Percentiles rank a stretch among this genome's conserved stretches.
phyloP scores from a whole-genome alignment of 1,284 basidiomycete species.

The Laetiporus sulphureus region DNA sequence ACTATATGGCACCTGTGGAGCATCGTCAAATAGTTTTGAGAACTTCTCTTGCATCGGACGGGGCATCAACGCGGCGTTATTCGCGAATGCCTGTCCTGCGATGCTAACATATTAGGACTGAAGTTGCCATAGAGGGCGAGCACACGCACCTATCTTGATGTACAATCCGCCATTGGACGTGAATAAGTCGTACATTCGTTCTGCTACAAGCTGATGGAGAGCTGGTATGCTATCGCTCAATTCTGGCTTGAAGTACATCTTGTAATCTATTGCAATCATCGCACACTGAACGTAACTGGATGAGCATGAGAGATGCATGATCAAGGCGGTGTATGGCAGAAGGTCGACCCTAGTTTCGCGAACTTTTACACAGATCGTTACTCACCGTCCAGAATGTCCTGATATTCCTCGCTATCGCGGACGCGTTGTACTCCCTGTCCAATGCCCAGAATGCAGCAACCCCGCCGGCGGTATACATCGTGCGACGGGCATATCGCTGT shows the following conservation, averaged over 20 bases:
- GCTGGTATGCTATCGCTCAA: conserved; percentile 66
- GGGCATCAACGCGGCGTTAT: conserved; percentile 80
- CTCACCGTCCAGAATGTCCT: conserved; percentile 62
- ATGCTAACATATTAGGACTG: neutral
- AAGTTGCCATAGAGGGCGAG: neutral
- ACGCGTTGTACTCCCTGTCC: conserved; percentile 62
- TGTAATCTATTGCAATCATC: conserved; percentile 72
- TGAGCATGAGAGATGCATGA: neutral
- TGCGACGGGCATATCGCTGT: conserved; percentile 12
- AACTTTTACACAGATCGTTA: conserved; percentile 3
- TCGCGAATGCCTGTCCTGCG: conserved; percentile 69
- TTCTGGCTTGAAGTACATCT: conserved; percentile 71
- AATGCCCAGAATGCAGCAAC: conserved; percentile 41
- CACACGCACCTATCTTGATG: conserved; percentile 74
- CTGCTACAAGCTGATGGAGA: conserved; percentile 77
- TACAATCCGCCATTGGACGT: conserved; percentile 82
- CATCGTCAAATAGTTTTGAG: conserved; percentile 76
- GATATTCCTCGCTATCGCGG: conserved; percentile 55
- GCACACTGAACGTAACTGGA: conserved; percentile 39
- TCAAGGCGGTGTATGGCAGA: neutral
- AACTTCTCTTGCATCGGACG: conserved; percentile 79
- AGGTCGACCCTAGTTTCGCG: neutral
- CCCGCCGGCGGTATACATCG: conserved; percentile 30
- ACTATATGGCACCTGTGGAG: conserved; percentile 74
- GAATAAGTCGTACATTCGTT: conserved; percentile 70